A percentile compares a stretch with the other conserved stretches of the same genome.
Evolutionary conservation across 2,329 filamentous ascomycete genomes (phyloP).

Genomic region (Chalaropsis ovoidea): DNA sequence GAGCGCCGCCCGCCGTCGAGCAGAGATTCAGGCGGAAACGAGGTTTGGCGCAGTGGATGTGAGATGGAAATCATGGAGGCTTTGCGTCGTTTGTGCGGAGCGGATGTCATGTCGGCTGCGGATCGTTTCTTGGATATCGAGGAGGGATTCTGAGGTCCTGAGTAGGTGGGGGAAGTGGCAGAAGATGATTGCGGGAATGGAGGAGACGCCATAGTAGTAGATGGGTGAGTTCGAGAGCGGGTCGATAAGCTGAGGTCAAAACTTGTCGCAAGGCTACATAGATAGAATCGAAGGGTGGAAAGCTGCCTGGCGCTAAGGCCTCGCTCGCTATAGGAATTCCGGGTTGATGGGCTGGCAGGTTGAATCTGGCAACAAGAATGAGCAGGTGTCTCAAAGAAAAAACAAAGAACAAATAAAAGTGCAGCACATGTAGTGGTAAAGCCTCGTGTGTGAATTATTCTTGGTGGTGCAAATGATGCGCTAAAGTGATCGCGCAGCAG

Average conservation of each 20-base stretch:
- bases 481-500: background rate
- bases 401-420: background rate
- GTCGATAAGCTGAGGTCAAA: background rate
- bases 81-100: slow-evolving; percentile 57
- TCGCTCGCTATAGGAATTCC: background rate
- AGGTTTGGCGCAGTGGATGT: slow-evolving; percentile 69
- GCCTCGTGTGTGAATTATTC: background rate
- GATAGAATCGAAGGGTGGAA: slow-evolving; percentile 1
- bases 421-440: background rate
- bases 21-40: slow-evolving; percentile 55
- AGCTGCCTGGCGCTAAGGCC: slow-evolving; percentile 4
- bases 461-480: background rate
- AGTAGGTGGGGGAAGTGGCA: slow-evolving; percentile 47
- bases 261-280: background rate
- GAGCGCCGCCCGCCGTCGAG: slow-evolving; percentile 39
- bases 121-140: slow-evolving; percentile 50
- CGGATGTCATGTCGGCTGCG: slow-evolving; percentile 42
- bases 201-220: slow-evolving; percentile 45
- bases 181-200: slow-evolving; percentile 42
- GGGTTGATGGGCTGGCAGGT: background rate
- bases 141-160: slow-evolving; percentile 41
- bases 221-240: background rate
- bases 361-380: background rate
- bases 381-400: background rate
- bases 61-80: slow-evolving; percentile 52